Evolutionary conservation across 257 asterid species (phyloP), one percentile per base, ranked within the genome.

Genomic region (Ophiorrhiza pumila): DNA sequence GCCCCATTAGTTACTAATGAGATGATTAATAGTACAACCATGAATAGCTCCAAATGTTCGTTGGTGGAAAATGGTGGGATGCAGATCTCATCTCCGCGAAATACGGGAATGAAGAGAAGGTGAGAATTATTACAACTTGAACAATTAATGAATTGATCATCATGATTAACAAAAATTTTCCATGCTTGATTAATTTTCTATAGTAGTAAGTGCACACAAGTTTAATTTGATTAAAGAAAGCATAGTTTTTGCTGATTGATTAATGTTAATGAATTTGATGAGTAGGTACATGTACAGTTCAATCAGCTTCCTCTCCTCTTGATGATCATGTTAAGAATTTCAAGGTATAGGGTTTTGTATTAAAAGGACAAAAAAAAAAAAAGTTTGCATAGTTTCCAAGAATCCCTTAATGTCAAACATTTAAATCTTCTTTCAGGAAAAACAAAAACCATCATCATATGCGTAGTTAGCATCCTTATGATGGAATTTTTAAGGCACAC

Each of bases 21-120:
- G 52, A 78, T 62, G 32, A 69, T 78, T 76, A 73, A 71, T 49
- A 60, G 10, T 31, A 32, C 5, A 14, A 13, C 23, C 15, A 75
- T 80, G 39, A 75, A 69, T 65, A 79, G 59, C 66, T 87, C 88
- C 61, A 90, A 83, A 78, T 80, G 75, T 60, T 84, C 87, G 76
- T 74, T 83, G 76, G 65, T 80, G 65, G 90, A 85, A 61, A 85
- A 79, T 76, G 75, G 87, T 39, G 83, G 77, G 23, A 53, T 86
- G 75, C 96, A 88, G 96, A 94, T 91, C 97, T 86, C 98, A 53
- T 82, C 96, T 81, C 98, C 97, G 91, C 87, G 89, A 87, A 94
- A 86, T 84, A 74, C 97, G 96, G 96, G 87, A 68, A 86, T 88
- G 87, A 89, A 93, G 77, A 81, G 98, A 85, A 94, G 98, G 98